phyloP scores from a whole-genome alignment of 208 protist genomes.

The Naegleria lovaniensis region DNA sequence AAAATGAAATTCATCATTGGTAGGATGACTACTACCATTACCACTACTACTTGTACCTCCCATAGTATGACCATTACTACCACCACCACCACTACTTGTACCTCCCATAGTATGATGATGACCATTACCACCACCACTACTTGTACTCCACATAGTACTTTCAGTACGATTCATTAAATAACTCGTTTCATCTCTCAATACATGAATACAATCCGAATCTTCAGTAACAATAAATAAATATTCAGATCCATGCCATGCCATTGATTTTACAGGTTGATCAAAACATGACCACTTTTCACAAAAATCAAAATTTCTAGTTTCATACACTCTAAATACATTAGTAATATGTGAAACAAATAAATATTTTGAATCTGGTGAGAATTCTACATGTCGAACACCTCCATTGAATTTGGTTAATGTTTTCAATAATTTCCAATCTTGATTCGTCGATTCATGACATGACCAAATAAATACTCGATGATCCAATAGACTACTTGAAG shows the following conservation, averaged over 20 bases:
- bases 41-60: no score
- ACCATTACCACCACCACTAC: neutral
- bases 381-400: neutral
- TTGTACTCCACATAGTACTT: no score
- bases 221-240: neutral
- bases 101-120: neutral
- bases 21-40: no score
- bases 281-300: constrained; percentile 2
- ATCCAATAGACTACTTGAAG: no score
- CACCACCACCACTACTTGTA: neutral
- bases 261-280: neutral
- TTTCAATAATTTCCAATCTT: neutral
- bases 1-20: neutral
- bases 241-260: neutral
- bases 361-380: neutral
- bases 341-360: neutral
- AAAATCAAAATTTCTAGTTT: neutral
- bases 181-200: neutral
- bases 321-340: neutral
- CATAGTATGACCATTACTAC: neutral
- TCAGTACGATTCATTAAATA: neutral
- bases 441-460: neutral
- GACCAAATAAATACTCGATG: neutral
- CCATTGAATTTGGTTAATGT: neutral
- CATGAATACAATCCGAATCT: neutral